Conservation (phyloP, 164 flowering plant species). For the Malania oleifera region DNA sequence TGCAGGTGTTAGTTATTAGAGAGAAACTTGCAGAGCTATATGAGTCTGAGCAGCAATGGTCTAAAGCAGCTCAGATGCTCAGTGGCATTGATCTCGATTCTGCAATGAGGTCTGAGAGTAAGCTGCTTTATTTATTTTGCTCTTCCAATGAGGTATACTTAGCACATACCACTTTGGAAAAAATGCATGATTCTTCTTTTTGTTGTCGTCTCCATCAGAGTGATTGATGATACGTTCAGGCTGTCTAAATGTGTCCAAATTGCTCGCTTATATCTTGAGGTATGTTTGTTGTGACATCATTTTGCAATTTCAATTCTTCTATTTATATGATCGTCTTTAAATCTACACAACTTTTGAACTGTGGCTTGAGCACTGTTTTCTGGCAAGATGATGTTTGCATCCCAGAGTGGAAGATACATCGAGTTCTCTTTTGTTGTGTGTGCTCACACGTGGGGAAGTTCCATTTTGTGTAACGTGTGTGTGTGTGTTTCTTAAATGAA, state of each 20-base stretch:
- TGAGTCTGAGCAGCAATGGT: slow-evolving; percentile 96
- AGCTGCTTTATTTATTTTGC: neutral
- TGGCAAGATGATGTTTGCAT: too few species aligned
- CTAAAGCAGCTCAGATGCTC: slow-evolving; percentile 99
- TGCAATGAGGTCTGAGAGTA: slow-evolving; percentile 67
- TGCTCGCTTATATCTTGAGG: slow-evolving; percentile 98
- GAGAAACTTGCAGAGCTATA: slow-evolving; percentile 98
- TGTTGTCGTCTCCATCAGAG: slow-evolving; percentile 36
- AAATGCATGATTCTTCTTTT: neutral
- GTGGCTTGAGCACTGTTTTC: too few species aligned
- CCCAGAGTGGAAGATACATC: too few species aligned
- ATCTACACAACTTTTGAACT: too few species aligned
- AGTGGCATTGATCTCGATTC: slow-evolving; percentile 98
- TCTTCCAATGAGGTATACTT: neutral
- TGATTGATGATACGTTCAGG: slow-evolving; percentile 80
- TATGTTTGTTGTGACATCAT: slow-evolving; percentile 14
- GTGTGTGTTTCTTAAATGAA: too few species aligned
- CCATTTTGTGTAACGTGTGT: too few species aligned
- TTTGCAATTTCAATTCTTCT: neutral
- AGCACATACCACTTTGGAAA: neutral
- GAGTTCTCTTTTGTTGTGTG: too few species aligned
- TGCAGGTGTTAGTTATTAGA: slow-evolving; percentile 77
- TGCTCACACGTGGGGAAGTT: too few species aligned
- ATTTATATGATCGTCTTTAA: too few species aligned
- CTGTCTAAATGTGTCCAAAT: slow-evolving; percentile 95